Conservation (phyloP, 495 filamentous ascomycete species). For the Xylaria castorea region DNA sequence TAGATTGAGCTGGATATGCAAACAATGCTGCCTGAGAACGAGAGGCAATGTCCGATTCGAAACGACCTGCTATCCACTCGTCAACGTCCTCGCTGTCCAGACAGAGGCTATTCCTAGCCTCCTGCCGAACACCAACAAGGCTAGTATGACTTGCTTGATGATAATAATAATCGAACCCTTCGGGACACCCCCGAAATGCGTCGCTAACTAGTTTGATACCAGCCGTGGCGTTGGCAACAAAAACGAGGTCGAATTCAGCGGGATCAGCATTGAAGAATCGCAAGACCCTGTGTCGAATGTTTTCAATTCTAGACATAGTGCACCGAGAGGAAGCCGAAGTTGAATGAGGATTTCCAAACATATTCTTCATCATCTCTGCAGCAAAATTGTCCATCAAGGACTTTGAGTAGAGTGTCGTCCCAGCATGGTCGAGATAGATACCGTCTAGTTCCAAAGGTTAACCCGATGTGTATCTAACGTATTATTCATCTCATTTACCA, state of each 20-base stretch:
- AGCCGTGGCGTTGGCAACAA: slow-evolving; percentile 91
- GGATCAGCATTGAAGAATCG: slow-evolving; percentile 86
- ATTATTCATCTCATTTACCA: slow-evolving; percentile 57
- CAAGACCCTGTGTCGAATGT: slow-evolving; percentile 73
- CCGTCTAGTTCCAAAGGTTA: slow-evolving; percentile 60
- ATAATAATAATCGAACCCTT: slow-evolving; percentile 82
- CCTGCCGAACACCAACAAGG: slow-evolving; percentile 80
- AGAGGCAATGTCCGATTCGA: slow-evolving; percentile 25
- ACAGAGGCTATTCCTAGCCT: slow-evolving; percentile 68
- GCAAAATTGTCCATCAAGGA: slow-evolving; percentile 82
- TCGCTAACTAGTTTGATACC: slow-evolving; percentile 88
- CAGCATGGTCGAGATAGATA: slow-evolving; percentile 93
- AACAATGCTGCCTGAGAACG: slow-evolving; percentile 60
- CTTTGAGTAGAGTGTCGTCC: slow-evolving; percentile 81
- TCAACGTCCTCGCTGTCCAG: slow-evolving; percentile 73
- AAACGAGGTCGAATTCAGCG: slow-evolving; percentile 83
- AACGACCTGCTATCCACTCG: slow-evolving; percentile 60
- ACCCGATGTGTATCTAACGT: neutral
- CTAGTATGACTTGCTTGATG: slow-evolving; percentile 89
- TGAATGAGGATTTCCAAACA: slow-evolving; percentile 94
- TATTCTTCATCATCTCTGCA: slow-evolving; percentile 73
- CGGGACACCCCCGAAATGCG: slow-evolving; percentile 65
- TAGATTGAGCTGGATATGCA: slow-evolving; percentile 90
- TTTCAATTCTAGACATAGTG: slow-evolving; percentile 75
- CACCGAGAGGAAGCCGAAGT: slow-evolving; percentile 80